phyloP scores from a whole-genome alignment of 2,329 filamentous ascomycete genomes.

The Lojkania enalia region DNA sequence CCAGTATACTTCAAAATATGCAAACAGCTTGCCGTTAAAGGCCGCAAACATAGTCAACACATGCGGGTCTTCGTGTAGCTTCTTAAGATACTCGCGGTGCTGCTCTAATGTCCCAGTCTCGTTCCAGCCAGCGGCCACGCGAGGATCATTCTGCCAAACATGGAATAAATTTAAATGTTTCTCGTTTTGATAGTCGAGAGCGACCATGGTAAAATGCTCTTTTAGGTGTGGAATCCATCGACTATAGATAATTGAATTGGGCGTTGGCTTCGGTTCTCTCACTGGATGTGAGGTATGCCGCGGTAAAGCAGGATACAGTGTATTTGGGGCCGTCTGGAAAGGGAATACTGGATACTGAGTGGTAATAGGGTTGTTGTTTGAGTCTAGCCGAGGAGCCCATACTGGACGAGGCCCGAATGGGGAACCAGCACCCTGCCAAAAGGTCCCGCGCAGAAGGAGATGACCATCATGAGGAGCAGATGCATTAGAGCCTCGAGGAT shows the following conservation, averaged over 20 bases:
- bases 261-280: conserved; percentile 70
- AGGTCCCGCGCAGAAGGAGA: conserved; percentile 55
- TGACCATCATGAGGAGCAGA: conserved; percentile 45
- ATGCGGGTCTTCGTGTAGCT: conserved; percentile 71
- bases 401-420: conserved; percentile 48
- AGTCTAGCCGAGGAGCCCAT: conserved; percentile 43
- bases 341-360: conserved; percentile 48
- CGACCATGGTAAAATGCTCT: conserved; percentile 78
- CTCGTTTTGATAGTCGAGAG: conserved; percentile 66
- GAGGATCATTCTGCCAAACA: conserved; percentile 81
- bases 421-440: conserved; percentile 51
- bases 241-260: conserved; percentile 73
- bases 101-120: conserved; percentile 75
- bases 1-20: conserved; percentile 83
- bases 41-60: conserved; percentile 69
- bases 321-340: conserved; percentile 52
- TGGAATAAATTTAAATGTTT: conserved; percentile 73
- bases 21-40: conserved; percentile 72
- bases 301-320: conserved; percentile 50
- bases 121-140: conserved; percentile 79
- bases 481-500: conserved; percentile 44
- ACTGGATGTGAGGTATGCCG: conserved; percentile 70
- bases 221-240: conserved; percentile 75
- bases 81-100: conserved; percentile 71
- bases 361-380: conserved; percentile 45